phyloP scores from a whole-genome alignment of 768 basidiomycete genomes.

The Rhodotorula babjevae region DNA sequence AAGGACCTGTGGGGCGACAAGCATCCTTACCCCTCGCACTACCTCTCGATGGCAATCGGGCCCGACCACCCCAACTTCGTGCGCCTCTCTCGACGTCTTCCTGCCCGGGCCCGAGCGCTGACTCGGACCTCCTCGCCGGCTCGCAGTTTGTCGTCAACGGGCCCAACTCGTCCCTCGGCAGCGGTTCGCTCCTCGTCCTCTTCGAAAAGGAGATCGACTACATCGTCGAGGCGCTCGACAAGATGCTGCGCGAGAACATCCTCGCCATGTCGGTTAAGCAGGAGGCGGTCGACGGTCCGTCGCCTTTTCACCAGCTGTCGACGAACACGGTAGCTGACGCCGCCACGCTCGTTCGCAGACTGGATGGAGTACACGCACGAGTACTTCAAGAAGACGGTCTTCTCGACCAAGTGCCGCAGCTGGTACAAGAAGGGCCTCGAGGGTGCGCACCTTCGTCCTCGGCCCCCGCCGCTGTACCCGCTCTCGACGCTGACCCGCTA shows the following conservation, averaged over 20 bases:
- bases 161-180: conserved; percentile 57
- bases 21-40: conserved; percentile 52
- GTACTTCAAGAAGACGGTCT: conserved; percentile 54
- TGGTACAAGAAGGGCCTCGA: conserved; percentile 64
- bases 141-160: conserved; percentile 46
- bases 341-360: not conserved
- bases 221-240: conserved; percentile 53
- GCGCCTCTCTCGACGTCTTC: not conserved
- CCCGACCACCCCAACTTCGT: conserved; percentile 59
- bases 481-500: too few species aligned
- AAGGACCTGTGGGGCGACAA: conserved; percentile 56
- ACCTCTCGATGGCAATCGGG: conserved; percentile 59
- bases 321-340: not conserved
- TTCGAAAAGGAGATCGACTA: conserved; percentile 61
- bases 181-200: conserved; percentile 56
- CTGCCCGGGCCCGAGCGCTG: not conserved
- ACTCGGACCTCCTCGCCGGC: not conserved
- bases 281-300: conserved; percentile 55
- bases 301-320: conserved; percentile 6
- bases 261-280: conserved; percentile 60
- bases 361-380: conserved; percentile 39
- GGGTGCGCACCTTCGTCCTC: not conserved
- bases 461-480: not conserved
- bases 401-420: conserved; percentile 56
- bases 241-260: conserved; percentile 61